Evolutionary conservation across 371 early-diverging fungal genomes (phyloP).

Genomic region (Paramicrosporidium saccamoebae): DNA sequence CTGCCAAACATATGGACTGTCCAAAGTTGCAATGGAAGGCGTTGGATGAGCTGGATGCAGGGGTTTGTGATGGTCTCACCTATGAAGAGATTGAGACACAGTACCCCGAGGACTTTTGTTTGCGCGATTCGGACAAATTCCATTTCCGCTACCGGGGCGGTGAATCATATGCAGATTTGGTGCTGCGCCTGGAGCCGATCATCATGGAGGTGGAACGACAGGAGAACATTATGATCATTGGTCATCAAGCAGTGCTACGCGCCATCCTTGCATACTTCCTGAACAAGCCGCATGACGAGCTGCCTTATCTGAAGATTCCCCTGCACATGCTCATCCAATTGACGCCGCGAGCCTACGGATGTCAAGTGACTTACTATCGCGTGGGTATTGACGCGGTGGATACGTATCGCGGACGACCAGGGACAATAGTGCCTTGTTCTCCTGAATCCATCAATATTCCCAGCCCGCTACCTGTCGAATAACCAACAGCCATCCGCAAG

Average conservation of each 20-base stretch:
- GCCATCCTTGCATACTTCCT: slow-evolving; percentile 77
- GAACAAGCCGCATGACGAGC: slow-evolving; percentile 50
- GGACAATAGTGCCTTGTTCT: too few species aligned
- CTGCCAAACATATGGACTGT: slow-evolving; percentile 30
- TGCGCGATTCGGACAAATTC: slow-evolving; percentile 78
- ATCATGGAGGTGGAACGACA: slow-evolving; percentile 93
- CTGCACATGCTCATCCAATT: slow-evolving; percentile 79
- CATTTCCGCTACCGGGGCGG: slow-evolving; percentile 74
- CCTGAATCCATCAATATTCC: too few species aligned
- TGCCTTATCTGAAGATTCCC: slow-evolving; percentile 85
- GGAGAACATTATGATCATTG: slow-evolving; percentile 72
- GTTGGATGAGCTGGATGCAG: slow-evolving; percentile 80
- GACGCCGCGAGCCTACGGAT: slow-evolving; percentile 74
- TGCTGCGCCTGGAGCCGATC: slow-evolving; percentile 53
- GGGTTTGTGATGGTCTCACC: slow-evolving; percentile 87
- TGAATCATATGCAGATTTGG: slow-evolving; percentile 68
- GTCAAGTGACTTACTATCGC: slow-evolving; percentile 51
- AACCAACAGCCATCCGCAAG: too few species aligned
- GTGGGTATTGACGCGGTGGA: slow-evolving; percentile 55
- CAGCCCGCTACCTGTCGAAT: too few species aligned
- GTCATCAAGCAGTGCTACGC: slow-evolving; percentile 70
- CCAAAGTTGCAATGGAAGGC: slow-evolving; percentile 81
- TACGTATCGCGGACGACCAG: slow-evolving; percentile 40
- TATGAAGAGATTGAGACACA: slow-evolving; percentile 76
- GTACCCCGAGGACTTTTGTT: slow-evolving; percentile 44